Percentiles rank a stretch among this genome's conserved stretches.
These are phyloP conservation scores for Fusarium graminum DNA, from an alignment of 2,329 filamentous ascomycete genomes.

Conservation along the genomic window DNA sequence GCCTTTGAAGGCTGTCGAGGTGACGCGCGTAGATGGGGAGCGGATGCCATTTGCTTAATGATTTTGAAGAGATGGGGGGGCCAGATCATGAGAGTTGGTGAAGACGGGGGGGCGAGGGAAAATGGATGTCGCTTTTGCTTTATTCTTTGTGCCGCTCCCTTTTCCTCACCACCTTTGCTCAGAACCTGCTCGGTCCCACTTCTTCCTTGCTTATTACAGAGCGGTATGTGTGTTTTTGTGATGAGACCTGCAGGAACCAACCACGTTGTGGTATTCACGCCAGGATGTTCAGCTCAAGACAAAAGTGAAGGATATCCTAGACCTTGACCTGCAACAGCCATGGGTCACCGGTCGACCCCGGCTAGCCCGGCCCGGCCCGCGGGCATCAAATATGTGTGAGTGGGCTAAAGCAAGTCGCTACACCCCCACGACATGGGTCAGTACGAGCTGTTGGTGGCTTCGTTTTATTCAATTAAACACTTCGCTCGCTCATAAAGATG, in stretches of 20 bases:
- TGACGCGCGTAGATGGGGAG: background rate
- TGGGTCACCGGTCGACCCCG: background rate
- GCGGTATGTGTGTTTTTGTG: background rate
- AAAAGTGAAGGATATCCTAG: background rate
- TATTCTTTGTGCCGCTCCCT: background rate
- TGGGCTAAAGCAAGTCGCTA: background rate
- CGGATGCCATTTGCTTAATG: background rate
- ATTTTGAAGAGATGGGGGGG: background rate
- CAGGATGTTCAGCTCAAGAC: background rate
- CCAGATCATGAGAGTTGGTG: background rate
- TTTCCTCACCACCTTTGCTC: background rate
- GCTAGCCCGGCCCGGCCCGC: too few relatives aligned
- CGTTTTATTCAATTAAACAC: background rate
- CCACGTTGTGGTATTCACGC: background rate
- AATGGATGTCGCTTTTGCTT: background rate
- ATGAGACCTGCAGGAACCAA: conserved; percentile 2
- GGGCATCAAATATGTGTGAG: background rate
- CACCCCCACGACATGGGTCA: background rate
- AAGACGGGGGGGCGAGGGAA: background rate
- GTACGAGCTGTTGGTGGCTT: background rate
- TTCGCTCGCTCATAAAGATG: background rate
- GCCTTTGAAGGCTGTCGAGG: background rate
- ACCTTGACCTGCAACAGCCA: background rate
- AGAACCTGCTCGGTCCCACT: background rate
- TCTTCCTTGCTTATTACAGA: background rate